Base-by-base conservation (phyloP, 495 filamentous ascomycete genomes). In the Xylaria bambusicola region DNA sequence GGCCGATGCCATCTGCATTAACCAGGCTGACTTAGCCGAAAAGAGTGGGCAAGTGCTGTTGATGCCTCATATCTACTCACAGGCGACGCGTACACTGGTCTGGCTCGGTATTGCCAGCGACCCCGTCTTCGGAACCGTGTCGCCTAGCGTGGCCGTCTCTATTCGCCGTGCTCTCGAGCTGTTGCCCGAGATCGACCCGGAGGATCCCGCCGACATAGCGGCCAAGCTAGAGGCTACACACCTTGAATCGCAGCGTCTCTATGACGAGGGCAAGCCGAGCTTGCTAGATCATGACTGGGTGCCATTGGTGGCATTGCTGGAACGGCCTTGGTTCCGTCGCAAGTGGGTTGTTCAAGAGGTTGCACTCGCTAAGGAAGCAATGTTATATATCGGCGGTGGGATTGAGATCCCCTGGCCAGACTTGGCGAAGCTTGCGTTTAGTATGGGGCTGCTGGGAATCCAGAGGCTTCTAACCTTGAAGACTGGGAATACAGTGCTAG, bases 1-100 rank as follows among this genome's bases (percentile, higher is more conserved):
- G 73, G 65, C 68, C 23, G 75, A 77, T 46, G 66, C 74, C 0
- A 66, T 77, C 17, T 79, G 75, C 58, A 75, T 78, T 48, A 62
- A 78, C 63, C 75, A 78, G 56, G 40, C 47, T 8, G 60, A 76
- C 58, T 44, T 48, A 10, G 24, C 18, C 1, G 75, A 78, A 50
- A 73, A 67, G 52, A 57, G 50, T 20, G 35, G 53, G 1, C 75
- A 78, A 55, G 73, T 77, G 1, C 27, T 52, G 20, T 62, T 71
- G 10, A 78, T 77, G 75, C 46, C 55, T 13, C 58, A 42, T 7
- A 76, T 78, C 53, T 78, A 70, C 63, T 60, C 54, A n/a, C 50
- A 62, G 20, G 70, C 75, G 9, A 50, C 54, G 1, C 18, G 47
- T 20, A 64, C 69, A 7, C 54, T 73, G 33, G 52, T 71, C 4